A percentile compares a stretch with the other conserved stretches of the same genome.
Evolutionary conservation across 2,329 filamentous ascomycete genomes (phyloP).

Genomic region (Colletotrichum tofieldiae): DNA sequence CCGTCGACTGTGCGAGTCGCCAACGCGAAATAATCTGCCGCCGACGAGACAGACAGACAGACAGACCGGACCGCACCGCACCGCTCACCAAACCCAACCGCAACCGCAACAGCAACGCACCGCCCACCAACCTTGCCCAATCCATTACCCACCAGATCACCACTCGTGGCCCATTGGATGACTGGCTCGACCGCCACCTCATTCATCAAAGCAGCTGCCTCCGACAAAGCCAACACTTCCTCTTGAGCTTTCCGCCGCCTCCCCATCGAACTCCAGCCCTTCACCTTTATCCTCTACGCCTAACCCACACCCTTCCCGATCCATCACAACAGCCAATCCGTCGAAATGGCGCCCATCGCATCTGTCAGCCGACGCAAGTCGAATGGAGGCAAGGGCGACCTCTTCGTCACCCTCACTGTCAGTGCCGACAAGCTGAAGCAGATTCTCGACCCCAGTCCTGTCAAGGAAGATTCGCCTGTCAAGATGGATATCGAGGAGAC

Average conservation of each 20-base stretch:
- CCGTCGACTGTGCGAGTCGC: constrained; percentile 39
- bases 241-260: constrained; percentile 26
- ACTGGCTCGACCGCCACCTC: constrained; percentile 43
- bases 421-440: constrained; percentile 65
- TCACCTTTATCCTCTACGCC: constrained; percentile 18
- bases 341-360: constrained; percentile 42
- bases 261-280: constrained; percentile 24
- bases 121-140: constrained; percentile 38
- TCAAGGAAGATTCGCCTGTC: constrained; percentile 62
- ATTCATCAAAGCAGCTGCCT: constrained; percentile 40
- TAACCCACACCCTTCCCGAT: constrained; percentile 10
- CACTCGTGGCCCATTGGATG: constrained; percentile 35
- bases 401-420: constrained; percentile 69
- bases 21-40: constrained; percentile 41
- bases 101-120: constrained; percentile 4
- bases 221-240: constrained; percentile 40
- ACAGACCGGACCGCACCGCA: constrained; percentile 20
- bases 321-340: constrained; percentile 8
- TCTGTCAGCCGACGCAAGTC: constrained; percentile 44
- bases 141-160: constrained; percentile 37
- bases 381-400: constrained; percentile 45
- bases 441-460: constrained; percentile 61
- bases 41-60: constrained; percentile 8
- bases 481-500: constrained; percentile 51
- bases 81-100: constrained; percentile 23